Evolutionary conservation across 768 basidiomycete genomes (phyloP), one percentile per base, ranked within the genome.

Genomic region (Trametes sanguinea): DNA sequence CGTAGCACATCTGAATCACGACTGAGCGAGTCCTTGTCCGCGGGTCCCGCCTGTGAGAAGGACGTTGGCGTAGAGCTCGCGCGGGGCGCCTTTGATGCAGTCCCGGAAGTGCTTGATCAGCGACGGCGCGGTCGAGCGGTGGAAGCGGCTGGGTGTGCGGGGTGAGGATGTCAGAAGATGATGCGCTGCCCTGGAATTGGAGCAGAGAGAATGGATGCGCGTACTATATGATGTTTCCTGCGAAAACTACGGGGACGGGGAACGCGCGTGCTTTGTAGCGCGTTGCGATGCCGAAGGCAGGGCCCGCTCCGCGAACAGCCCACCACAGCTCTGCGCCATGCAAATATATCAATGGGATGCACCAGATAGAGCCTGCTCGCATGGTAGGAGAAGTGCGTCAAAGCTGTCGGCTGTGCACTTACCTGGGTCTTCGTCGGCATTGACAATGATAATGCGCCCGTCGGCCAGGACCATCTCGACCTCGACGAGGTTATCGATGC

Each of bases 71-170:
- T 97, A 97, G 16, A 95, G 82, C 68, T 93, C 89, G 9, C 89
- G 83, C 1, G 94, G 92, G 11, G 92, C 90, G 43, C 87, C 86
- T 71, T 95, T 95, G 77, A 95, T 83, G 69, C 93, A 95, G 73
- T 97, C 95, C 29, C 95, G 86, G 77, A 94, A 93, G 75, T 96
- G 95, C 65, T 87, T 89, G 71, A 97, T 86, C 47, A 96, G 83
- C 4, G 91, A 93, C 3, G 92, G 87, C 0, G 95, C 89, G 0
- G 93, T 95, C n/a, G 86, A 83, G 51, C 81, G 84, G 73, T 92
- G 87, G 77, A 96, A 97, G 40, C 92, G 90, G 74, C 94, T 95
- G 68, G 6, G 63, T 52, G 59, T 16, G 16, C 29, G 58, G 30
- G 17, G 9, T 17, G 45, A 29, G 29, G 61, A 35, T 37, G 44